Evolutionary conservation across 805 yeast species (phyloP), one percentile per base, ranked within the genome.

Genomic region (Nakazawaea ernobii): DNA sequence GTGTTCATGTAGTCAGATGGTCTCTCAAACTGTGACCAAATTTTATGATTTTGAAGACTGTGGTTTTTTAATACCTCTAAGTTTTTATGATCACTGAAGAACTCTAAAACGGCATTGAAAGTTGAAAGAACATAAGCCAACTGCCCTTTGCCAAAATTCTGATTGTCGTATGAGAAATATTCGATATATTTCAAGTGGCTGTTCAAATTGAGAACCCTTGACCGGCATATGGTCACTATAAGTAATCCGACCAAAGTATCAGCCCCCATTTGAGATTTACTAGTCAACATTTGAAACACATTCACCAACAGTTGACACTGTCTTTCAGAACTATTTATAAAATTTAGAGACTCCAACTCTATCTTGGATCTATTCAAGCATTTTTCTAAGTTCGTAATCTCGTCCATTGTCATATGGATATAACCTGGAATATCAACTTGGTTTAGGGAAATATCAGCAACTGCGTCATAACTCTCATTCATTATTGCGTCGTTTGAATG

Each of bases 101-200:
- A 92, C 48, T 68, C 78, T 8, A 88, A 57, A 0, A 87, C 95
- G 0, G 90, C 96, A 55, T 90, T 96, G 39, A 90, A 69, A 6
- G 96, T 88, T 39, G 96, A 84, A 11, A 89, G 54, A 1, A 90
- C 82, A 60, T 92, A 92, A 9, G 87, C 95, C 29, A 77, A 61
- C 24, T 77, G 69, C 0, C 96, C 96, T 3, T 70, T 59, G 37
- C 72, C 77, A 7, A 70, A 57, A 35, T 70, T 71, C n/a, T 63
- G 66, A 33, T 63, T 62, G 0, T 57, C 53, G 2, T 66, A 67
- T 20, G 83, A 73, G 57, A 84, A 88, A 35, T 73, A 68, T 51
- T 80, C 79, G 43, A 90, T 73, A 59, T 87, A 89, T 40, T 67
- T 71, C 9, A 91, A 59, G 53, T 86, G 90, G 2, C 78, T 74